Base-by-base conservation (phyloP, 225 moss, liverwort and hornwort genomes). In the Lunularia cruciata region DNA sequence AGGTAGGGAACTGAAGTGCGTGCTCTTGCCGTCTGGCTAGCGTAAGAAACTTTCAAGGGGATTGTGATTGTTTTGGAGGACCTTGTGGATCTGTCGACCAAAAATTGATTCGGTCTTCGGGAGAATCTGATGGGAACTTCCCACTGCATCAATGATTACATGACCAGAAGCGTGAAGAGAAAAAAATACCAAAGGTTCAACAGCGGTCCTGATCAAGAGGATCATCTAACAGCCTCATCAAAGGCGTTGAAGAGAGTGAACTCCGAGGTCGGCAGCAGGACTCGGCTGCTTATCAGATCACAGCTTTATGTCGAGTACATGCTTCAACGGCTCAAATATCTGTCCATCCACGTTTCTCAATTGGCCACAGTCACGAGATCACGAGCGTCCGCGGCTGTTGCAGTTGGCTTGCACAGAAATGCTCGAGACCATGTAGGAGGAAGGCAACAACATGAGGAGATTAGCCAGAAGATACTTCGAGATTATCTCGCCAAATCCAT, bases 401-500 rank as follows among this genome's bases (percentile, higher is more conserved):
- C 63, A 6, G 45, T 26, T 30, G 63, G 63, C 14, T 27, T 64
- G 14, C 63, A 46, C 26, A 16, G 46, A 8, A 64, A 64, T 30
- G 63, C 63, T n/a, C 45, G 63, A 19, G 63, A 64, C 18, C 63
- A 18, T 19, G 63, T 64, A 6, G 10, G 45, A 2, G 23, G 63
- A 4, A 64, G 28, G 14, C 62, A 42, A 31, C 63, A 64, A 13
- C 63, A 15, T 19, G 27, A 64, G 46, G 63, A 64, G 46, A 20
- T 18, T n/a, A 39, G 46, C 63, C 6, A 64, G 30, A 15, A 46
- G 19, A n/a, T n/a, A 14, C 31, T 45, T 46, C 45, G 42, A 46
- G 63, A 64, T 46, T 64, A 64, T 64, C 63, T 64, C 7, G 30
- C 45, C 46, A 31, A 18, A 64, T 64, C 63, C 18, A 39, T 64